Percentiles rank a stretch among this genome's conserved stretches.
Evolutionary conservation across 139 green algal species (phyloP).

Genomic region (Gonium pectorale): DNA sequence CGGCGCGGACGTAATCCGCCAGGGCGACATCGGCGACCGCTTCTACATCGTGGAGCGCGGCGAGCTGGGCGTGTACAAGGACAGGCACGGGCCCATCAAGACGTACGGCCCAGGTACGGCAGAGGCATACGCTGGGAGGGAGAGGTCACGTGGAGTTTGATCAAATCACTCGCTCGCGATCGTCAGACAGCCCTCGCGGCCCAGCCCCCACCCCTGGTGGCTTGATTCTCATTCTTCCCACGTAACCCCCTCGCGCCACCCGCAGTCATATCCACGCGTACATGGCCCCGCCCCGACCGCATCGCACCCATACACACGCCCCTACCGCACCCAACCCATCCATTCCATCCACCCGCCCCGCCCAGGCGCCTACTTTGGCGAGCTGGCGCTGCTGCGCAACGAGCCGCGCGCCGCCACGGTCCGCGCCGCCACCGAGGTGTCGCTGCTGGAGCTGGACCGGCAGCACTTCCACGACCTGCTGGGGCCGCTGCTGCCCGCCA

Average conservation of each 20-base stretch:
- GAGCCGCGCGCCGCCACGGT: conserved; percentile 87
- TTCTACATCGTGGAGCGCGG: conserved; percentile 95
- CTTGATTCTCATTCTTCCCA: too few relatives aligned
- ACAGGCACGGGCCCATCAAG: conserved; percentile 51
- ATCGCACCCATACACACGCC: not conserved
- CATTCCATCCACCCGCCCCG: not conserved
- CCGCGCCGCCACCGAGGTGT: conserved; percentile 48
- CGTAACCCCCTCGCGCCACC: too few relatives aligned
- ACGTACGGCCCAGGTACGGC: conserved; percentile 44
- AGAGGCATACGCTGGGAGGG: too few relatives aligned
- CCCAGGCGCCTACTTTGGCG: conserved; percentile 86
- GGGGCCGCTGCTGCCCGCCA: conserved; percentile 54
- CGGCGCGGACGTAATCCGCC: conserved; percentile 55
- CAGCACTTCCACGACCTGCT: conserved; percentile 67
- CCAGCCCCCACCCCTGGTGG: too few relatives aligned
- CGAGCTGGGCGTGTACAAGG: conserved; percentile 72
- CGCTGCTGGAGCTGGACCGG: conserved; percentile 76
- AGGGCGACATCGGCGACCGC: conserved; percentile 82
- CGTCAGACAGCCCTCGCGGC: too few relatives aligned
- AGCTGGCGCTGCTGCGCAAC: conserved; percentile 88
- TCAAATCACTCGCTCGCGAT: too few relatives aligned
- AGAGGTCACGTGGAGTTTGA: too few relatives aligned
- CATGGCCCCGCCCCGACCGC: too few relatives aligned
- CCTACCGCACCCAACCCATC: not conserved
- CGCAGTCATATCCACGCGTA: too few relatives aligned